Conservation (phyloP, 768 basidiomycete genomes). For the Tricholoma sp. region DNA sequence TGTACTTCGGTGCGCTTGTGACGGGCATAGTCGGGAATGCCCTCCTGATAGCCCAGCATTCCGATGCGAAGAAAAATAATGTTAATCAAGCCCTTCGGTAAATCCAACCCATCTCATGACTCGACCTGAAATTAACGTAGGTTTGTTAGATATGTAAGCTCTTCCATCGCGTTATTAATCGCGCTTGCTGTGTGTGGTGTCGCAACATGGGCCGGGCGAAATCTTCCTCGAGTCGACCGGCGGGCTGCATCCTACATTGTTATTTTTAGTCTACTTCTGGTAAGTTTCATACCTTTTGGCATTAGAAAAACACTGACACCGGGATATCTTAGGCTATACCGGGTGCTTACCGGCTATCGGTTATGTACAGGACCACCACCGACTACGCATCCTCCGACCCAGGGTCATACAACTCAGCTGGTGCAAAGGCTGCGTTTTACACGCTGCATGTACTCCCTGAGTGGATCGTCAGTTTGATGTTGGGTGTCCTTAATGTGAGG, state of each 20-base stretch:
- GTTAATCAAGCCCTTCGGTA: slow-evolving; percentile 17
- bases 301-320: not conserved
- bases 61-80: slow-evolving; percentile 11
- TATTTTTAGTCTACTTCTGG: slow-evolving; percentile 17
- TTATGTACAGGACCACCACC: slow-evolving; percentile 24
- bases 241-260: slow-evolving; percentile 15
- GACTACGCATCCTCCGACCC: slow-evolving; percentile 17
- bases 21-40: slow-evolving; percentile 21
- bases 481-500: slow-evolving; percentile 19
- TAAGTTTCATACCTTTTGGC: slow-evolving; percentile 3
- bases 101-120: not conserved
- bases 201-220: slow-evolving; percentile 17
- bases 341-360: slow-evolving; percentile 19
- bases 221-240: slow-evolving; percentile 17
- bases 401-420: slow-evolving; percentile 20
- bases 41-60: slow-evolving; percentile 9
- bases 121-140: not conserved
- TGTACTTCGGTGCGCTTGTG: slow-evolving; percentile 17
- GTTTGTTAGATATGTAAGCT: slow-evolving; percentile 22
- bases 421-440: slow-evolving; percentile 27
- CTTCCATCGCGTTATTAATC: slow-evolving; percentile 17
- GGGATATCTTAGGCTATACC: not conserved
- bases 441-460: slow-evolving; percentile 29
- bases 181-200: slow-evolving; percentile 14
- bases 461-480: slow-evolving; percentile 19